phyloP scores from a whole-genome alignment of 768 basidiomycete genomes.

The Tylopilus sp. region DNA sequence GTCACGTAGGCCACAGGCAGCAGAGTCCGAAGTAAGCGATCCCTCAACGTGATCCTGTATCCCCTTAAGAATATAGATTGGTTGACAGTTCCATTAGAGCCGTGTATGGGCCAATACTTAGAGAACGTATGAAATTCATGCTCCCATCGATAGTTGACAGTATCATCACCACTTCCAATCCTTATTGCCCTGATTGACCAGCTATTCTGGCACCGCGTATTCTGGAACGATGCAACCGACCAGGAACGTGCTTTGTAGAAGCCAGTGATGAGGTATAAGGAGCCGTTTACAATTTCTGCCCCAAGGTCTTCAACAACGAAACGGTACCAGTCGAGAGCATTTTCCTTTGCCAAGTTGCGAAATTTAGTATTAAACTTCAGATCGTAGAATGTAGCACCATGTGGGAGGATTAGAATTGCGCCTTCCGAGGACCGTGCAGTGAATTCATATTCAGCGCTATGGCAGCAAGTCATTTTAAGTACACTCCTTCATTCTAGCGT shows the following conservation, averaged over 20 bases:
- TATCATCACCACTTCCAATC: neutral
- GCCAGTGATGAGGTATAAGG: too few species aligned
- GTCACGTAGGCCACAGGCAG: neutral
- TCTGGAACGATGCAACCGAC: neutral
- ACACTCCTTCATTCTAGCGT: neutral
- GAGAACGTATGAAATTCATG: too few species aligned
- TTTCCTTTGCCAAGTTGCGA: conserved; percentile 5
- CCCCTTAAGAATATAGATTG: neutral
- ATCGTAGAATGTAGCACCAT: too few species aligned
- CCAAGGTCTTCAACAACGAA: neutral
- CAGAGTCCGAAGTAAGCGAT: neutral
- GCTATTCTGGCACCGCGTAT: neutral
- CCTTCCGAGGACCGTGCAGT: too few species aligned
- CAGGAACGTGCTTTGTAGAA: too few species aligned
- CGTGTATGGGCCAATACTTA: neutral
- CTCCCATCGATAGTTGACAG: too few species aligned
- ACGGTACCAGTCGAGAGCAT: conserved; percentile 28
- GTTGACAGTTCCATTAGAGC: neutral
- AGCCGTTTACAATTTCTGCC: neutral
- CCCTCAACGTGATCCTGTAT: neutral
- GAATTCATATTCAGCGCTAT: neutral
- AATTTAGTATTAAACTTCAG: conserved; percentile 10
- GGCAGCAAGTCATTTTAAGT: neutral
- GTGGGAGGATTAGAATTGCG: too few species aligned
- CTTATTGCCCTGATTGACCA: neutral